Conservation (phyloP, 768 basidiomycete genomes). For the Xanthoconium purpureum region DNA sequence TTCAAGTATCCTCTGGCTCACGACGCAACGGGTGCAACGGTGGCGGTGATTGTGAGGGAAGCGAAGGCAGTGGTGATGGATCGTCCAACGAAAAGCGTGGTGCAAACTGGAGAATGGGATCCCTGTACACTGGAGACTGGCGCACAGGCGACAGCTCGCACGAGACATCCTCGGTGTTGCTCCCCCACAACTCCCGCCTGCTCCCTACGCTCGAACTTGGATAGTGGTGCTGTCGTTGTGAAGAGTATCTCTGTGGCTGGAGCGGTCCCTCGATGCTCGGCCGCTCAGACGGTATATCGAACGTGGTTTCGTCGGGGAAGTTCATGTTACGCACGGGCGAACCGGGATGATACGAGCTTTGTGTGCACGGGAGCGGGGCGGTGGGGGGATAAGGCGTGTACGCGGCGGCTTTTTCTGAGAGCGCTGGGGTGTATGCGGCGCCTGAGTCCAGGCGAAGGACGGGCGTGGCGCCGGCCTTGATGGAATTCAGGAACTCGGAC, state of each 20-base stretch:
- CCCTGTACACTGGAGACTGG: background rate
- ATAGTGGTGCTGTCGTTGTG: conserved; percentile 2
- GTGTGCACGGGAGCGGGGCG: conserved; percentile 3
- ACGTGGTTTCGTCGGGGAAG: conserved; percentile 14
- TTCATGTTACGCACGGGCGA: conserved; percentile 8
- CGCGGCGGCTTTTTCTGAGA: conserved; percentile 15
- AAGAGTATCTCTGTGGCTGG: conserved; percentile 21
- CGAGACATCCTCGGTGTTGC: conserved; percentile 14
- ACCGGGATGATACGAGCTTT: conserved; percentile 12
- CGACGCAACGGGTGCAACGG: conserved; percentile 28
- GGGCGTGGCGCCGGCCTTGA: conserved; percentile 21
- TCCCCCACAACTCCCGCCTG: conserved; percentile 21
- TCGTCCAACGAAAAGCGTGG: conserved; percentile 16
- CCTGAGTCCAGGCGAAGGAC: conserved; percentile 29
- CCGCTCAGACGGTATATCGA: conserved; percentile 10
- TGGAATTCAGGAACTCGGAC: conserved; percentile 49
- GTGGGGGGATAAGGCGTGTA: conserved; percentile 1
- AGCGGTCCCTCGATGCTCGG: conserved; percentile 22
- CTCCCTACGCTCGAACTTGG: conserved; percentile 18
- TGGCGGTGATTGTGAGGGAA: background rate
- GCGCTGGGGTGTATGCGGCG: conserved; percentile 9
- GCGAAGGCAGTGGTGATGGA: background rate
- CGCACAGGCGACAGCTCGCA: conserved; percentile 5
- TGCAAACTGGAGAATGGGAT: conserved; percentile 11
- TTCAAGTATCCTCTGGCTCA: background rate